Base-by-base conservation (phyloP, 805 yeast genomes). In the Candida bentonensis region DNA sequence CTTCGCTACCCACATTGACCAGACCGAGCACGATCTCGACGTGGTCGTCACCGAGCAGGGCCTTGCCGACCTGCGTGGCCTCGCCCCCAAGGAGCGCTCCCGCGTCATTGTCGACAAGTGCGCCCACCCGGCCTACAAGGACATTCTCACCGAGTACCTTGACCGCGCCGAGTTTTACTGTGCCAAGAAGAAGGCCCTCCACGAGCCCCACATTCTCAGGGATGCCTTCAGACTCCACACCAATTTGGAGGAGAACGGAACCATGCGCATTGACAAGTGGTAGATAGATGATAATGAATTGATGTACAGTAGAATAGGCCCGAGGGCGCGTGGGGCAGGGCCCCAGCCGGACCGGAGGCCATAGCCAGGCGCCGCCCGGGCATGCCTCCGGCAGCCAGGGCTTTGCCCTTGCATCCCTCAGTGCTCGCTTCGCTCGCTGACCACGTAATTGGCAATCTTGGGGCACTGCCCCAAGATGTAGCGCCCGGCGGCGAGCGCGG, bases 21-120 rank as follows among this genome's bases (percentile, higher is more conserved):
- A 89, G 59, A 92, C 98, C 34, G 98, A 92, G 69, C 98, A 92
- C 63, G 98, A 92, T 60, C 73, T 92, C 58, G 98, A 89, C 61
- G 71, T 89, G 40, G 63, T 88, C 49, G 98, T 92, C 46, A 92
- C 98, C 21, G 97, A 92, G 58, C 92, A 79, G 60, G 98, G 98
- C 59, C 76, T 92, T 49, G 97, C 98, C 43, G 98, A 92, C 64
- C 69, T 92, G 53, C 82, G 98, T 71, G 98, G 98, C 36, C 67
- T 89, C 55, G 73, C 95, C 23, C 98, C 98, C 59, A 82, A 79
- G 63, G 96, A 88, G 67, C 80, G 98, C 64, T 94, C 95, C 20
- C 71, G 81, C 46, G 83, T 70, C 51, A 81, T 92, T 53, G 85
- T 92, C 59, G 73, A 84, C 60, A 78, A 89, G 61, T 79, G 92